Conservation (phyloP, 352 stramenopile genomes). For the Phytophthora vignae region DNA sequence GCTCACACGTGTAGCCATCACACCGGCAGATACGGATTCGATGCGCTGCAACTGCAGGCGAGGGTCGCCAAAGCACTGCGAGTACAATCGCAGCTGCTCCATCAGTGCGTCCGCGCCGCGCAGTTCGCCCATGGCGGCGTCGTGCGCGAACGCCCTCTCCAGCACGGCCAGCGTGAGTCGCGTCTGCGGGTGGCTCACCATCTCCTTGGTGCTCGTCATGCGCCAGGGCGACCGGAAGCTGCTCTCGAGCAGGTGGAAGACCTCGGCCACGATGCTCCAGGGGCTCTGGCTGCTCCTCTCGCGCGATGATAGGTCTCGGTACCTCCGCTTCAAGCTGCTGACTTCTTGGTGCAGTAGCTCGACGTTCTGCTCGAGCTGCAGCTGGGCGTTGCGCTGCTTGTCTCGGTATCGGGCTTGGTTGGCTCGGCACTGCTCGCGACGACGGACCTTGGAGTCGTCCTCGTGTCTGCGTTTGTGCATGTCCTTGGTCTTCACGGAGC, state of each 20-base stretch:
- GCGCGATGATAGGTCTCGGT: neutral
- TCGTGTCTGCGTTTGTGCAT: slow-evolving; percentile 8
- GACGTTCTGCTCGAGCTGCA: slow-evolving; percentile 13
- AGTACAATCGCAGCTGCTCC: slow-evolving; percentile 12
- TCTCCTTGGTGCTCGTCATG: slow-evolving; percentile 3
- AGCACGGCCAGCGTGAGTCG: slow-evolving; percentile 16
- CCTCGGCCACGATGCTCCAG: slow-evolving; percentile 18
- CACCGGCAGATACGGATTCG: neutral
- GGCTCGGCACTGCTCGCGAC: slow-evolving; percentile 21
- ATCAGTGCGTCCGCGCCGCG: neutral
- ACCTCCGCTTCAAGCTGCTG: neutral
- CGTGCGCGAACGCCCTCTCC: slow-evolving; percentile 11
- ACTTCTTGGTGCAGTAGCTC: slow-evolving; percentile 12
- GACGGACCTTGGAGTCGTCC: neutral
- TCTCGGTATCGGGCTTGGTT: slow-evolving; percentile 37
- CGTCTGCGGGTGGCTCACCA: slow-evolving; percentile 7
- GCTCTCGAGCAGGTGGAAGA: slow-evolving; percentile 22
- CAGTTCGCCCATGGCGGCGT: slow-evolving; percentile 9
- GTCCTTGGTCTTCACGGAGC: neutral
- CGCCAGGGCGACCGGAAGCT: slow-evolving; percentile 20
- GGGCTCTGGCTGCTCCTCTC: slow-evolving; percentile 19
- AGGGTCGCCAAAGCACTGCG: slow-evolving; percentile 3
- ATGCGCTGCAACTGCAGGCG: slow-evolving; percentile 4
- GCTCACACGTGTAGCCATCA: neutral
- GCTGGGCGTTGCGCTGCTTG: slow-evolving; percentile 19